These are phyloP conservation scores for Fusarium veterinarium DNA, from an alignment of 2,329 filamentous ascomycete species.

Conservation along the genomic window DNA sequence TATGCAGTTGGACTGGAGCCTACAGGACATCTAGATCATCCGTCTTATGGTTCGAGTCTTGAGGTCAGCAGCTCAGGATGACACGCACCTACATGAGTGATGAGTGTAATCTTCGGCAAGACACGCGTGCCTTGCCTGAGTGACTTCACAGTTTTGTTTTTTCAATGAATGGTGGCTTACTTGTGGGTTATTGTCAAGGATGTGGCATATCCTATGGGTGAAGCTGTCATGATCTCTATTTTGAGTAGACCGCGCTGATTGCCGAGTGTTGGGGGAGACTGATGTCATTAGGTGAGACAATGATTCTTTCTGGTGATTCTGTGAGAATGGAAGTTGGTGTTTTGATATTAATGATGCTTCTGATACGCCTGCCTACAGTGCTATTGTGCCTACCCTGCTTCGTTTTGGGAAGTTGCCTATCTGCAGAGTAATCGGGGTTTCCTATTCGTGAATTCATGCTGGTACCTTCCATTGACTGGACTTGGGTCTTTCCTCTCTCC, in stretches of 20 bases:
- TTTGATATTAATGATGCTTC: not conserved
- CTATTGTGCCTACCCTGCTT: not conserved
- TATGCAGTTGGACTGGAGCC: conserved; percentile 26
- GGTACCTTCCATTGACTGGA: not conserved
- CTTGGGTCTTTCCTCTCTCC: not conserved
- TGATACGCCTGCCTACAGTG: not conserved
- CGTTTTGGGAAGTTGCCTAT: not conserved
- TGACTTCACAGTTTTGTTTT: not conserved
- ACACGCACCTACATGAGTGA: conserved; percentile 17
- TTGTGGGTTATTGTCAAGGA: not conserved
- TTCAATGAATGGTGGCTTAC: conserved; percentile 10
- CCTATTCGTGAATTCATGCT: conserved; percentile 2
- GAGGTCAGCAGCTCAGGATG: conserved; percentile 31
- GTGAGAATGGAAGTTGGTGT: not conserved
- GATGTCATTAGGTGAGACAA: not conserved
- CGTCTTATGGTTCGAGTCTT: conserved; percentile 37
- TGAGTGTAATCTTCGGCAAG: conserved; percentile 15
- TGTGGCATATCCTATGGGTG: not conserved
- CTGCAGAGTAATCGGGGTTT: conserved; percentile 1
- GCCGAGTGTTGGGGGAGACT: not conserved
- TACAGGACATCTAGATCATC: conserved; percentile 33
- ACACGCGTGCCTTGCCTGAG: conserved; percentile 2
- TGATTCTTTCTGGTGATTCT: not conserved
- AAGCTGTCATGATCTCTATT: conserved; percentile 14
- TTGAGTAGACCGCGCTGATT: not conserved